Evolutionary conservation across 495 filamentous ascomycete genomes (phyloP), one percentile per base, ranked within the genome.

Genomic region (Ascodesmis nigricans): DNA sequence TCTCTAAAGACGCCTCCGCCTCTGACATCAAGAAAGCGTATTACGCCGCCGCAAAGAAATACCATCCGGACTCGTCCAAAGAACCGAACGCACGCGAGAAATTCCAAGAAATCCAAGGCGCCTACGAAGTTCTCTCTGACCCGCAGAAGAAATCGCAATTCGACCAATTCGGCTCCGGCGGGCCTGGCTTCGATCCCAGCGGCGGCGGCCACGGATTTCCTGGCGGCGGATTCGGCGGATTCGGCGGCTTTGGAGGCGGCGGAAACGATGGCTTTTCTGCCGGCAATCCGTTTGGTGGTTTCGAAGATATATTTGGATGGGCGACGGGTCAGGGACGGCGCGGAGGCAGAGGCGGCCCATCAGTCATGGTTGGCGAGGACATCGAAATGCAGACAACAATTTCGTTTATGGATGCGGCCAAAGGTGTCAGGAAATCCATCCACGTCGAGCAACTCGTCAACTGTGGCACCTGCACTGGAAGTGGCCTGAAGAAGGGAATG

Each of bases 31-130:
- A 97, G 52, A 95, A 93, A 56, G 84, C 87, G 1, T 97, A 97
- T 61, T 97, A 97, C 54, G 74, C 80, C 34, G 60, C 92, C 40
- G 87, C 87, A n/a, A 95, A 95, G 58, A 95, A 93, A 52, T 97
- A 71, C 52, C 87, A 97, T 47, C 87, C 87, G 5, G 87, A 97
- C 55, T 92, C 87, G 23, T 95, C 92, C 60, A 97, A 93, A 57
- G 87, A 92, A 33, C 51, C 80, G 5, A 61, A 59, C 4, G 84
- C 87, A 20, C 93, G 93, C 53, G 87, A 95, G 35, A 84, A 77
- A 47, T 97, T 97, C 50, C 61, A 71, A 28, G 87, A 91, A 42
- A 76, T 87, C 35, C 87, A 93, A 53, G 62, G 73, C 1, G 78
- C 87, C 2, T 97, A 95, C 52, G 87, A 97, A 53, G 58, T 93